Base-by-base conservation (phyloP, 805 yeast genomes). In the Candida nemodendra region DNA sequence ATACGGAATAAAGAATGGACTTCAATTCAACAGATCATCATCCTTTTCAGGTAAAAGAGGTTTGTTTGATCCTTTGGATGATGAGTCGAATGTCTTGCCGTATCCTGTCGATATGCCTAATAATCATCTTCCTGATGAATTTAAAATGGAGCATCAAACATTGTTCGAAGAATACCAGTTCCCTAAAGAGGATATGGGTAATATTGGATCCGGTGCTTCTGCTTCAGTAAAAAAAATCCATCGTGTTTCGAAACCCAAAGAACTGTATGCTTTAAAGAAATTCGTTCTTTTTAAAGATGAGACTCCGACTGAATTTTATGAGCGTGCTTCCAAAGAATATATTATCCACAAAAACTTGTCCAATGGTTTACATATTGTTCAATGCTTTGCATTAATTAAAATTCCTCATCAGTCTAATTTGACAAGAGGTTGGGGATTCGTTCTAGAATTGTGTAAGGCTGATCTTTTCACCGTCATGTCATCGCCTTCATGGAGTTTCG, bases 341-440 rank as follows among this genome's bases (percentile, higher is more conserved):
- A 65, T 83, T 38, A 78, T 85, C 50, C 81, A 84, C 28, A 78
- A 74, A 48, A 68, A 68, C 25, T 56, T 79, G 12, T 68, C 74
- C 39, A 61, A 68, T 9, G 78, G 78, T 45, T 68, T 79, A 30
- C 91, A 85, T 56, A 74, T 85, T 19, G 80, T 80, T 12, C 72
- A 74, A 32, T 80, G 86, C 17, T 64, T 65, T 38, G 72, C 76
- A 2, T 55, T 84, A 26, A 64, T 83, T 23, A 72, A 77, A 45
- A 72, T 83, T 8, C 84, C 83, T 34, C 75, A 83, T 8, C 78
- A 81, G 22, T 51, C 51, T 7, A 53, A 56, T 28, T 61, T 81
- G 34, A 64, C 76, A 0, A 64, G 93, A 48, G 91, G 93, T 8
- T 85, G 95, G 95, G 95, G 93, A 7, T 77, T 84, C 50, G 71